A percentile compares a stretch with the other conserved stretches of the same genome.
Conservation (phyloP, 148 eudicot genomes). For the Salicornia ramosissima region DNA sequence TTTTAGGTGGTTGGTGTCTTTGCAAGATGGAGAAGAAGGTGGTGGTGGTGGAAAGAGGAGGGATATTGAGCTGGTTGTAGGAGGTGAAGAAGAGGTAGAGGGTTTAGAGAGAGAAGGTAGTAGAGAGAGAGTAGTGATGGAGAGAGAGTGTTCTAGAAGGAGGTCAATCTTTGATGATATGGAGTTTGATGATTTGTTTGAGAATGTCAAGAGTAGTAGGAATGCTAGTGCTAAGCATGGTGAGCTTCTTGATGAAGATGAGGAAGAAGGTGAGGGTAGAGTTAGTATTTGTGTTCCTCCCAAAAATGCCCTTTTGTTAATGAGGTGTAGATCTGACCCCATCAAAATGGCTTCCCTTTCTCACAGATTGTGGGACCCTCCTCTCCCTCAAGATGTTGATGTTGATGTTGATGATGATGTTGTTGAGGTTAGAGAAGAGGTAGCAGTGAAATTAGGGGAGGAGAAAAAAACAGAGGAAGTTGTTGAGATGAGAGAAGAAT, state of each 20-base stretch:
- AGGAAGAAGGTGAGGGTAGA: slow-evolving; percentile 37
- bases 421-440: slow-evolving; percentile 11
- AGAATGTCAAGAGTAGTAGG: slow-evolving; percentile 4
- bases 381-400: slow-evolving; percentile 11
- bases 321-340: slow-evolving; percentile 97
- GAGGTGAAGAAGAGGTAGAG: slow-evolving; percentile 36
- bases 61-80: slow-evolving; percentile 61
- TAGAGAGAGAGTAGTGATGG: slow-evolving; percentile 24
- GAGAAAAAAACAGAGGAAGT: slow-evolving; percentile 8
- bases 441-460: not conserved
- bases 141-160: slow-evolving; percentile 50
- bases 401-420: not conserved
- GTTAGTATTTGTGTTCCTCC: slow-evolving; percentile 79
- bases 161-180: slow-evolving; percentile 67
- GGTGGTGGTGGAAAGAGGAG: slow-evolving; percentile 41
- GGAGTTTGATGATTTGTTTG: slow-evolving; percentile 43
- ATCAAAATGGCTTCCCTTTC: slow-evolving; percentile 65
- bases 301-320: slow-evolving; percentile 76
- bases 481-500: slow-evolving; percentile 5
- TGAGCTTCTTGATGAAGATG: slow-evolving; percentile 15
- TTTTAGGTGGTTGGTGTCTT: slow-evolving; percentile 68
- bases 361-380: slow-evolving; percentile 43
- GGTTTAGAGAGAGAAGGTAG: slow-evolving; percentile 32
- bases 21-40: slow-evolving; percentile 49
- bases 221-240: slow-evolving; percentile 1